These are phyloP conservation scores for Peterozyma xylosa DNA, from an alignment of 805 yeast species.

Conservation along the genomic window DNA sequence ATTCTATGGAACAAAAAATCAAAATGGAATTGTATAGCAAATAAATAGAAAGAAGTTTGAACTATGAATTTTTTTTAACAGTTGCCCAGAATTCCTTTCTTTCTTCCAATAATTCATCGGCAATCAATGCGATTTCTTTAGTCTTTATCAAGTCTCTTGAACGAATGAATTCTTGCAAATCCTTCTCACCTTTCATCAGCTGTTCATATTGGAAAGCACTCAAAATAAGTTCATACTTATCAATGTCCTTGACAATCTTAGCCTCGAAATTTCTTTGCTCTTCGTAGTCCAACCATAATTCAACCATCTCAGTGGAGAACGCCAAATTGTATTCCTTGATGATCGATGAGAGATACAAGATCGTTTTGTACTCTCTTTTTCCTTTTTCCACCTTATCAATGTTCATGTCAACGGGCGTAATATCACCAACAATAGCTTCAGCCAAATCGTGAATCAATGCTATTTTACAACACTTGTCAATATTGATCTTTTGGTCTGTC, in stretches of 20 bases:
- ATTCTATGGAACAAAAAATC: too few species aligned
- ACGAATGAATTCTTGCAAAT: constrained; percentile 61
- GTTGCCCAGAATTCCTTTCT: constrained; percentile 33
- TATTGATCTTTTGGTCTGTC: constrained; percentile 40
- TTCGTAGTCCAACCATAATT: constrained; percentile 86
- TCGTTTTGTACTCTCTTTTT: constrained; percentile 68
- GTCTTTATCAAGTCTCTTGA: constrained; percentile 62
- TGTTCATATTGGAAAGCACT: constrained; percentile 84
- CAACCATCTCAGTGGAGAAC: constrained; percentile 58
- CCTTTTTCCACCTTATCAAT: constrained; percentile 78
- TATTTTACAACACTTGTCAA: constrained; percentile 70
- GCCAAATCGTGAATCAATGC: constrained; percentile 93
- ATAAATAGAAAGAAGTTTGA: background rate
- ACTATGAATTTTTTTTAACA: constrained; percentile 3
- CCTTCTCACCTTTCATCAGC: constrained; percentile 44
- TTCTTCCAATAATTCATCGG: constrained; percentile 46
- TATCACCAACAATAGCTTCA: constrained; percentile 90
- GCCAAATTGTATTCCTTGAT: constrained; percentile 55
- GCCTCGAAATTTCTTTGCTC: constrained; percentile 78
- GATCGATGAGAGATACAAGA: constrained; percentile 53
- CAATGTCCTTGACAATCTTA: constrained; percentile 86
- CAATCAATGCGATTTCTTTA: constrained; percentile 60
- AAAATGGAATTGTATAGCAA: too few species aligned
- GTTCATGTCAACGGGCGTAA: constrained; percentile 67
- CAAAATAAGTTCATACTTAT: constrained; percentile 79